phyloP scores from a whole-genome alignment of 129 eudicot genomes.

The Glebionis coronaria region DNA sequence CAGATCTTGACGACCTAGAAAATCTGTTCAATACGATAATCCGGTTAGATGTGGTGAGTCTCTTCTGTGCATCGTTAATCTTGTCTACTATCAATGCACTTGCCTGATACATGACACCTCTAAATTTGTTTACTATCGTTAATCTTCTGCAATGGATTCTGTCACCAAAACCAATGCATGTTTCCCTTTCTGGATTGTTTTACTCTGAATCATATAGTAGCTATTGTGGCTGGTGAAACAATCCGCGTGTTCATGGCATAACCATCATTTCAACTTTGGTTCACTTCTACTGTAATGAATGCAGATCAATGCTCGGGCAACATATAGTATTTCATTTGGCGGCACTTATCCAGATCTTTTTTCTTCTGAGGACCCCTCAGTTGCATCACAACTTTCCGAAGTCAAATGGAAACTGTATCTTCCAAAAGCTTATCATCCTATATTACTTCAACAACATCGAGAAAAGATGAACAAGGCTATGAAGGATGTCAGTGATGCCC shows the following conservation, averaged over 20 bases:
- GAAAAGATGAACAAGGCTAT: constrained; percentile 55
- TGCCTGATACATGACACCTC: background rate
- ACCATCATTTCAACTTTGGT: constrained; percentile 9
- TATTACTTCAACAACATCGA: constrained; percentile 75
- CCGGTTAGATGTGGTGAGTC: constrained; percentile 72
- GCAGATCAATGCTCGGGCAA: constrained; percentile 94
- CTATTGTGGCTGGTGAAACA: background rate
- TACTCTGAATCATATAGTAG: constrained; percentile 7
- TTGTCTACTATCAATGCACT: constrained; percentile 13
- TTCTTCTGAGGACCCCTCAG: constrained; percentile 38
- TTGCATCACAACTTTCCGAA: constrained; percentile 36
- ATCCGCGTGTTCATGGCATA: background rate
- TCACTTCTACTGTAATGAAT: constrained; percentile 21
- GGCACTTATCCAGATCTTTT: constrained; percentile 72
- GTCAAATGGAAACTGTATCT: constrained; percentile 74
- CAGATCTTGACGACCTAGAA: constrained; percentile 61
- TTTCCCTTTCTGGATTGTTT: background rate
- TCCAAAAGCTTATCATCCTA: constrained; percentile 86
- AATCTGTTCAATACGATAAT: constrained; percentile 47
- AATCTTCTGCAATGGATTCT: background rate
- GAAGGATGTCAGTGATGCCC: constrained; percentile 66
- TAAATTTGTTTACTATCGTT: constrained; percentile 3
- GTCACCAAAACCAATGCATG: background rate
- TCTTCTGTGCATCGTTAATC: background rate
- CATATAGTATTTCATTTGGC: constrained; percentile 78